A percentile compares a stretch with the other conserved stretches of the same genome.
Conservation (phyloP, 169 alveolate genomes). For the Babesia bovis region DNA sequence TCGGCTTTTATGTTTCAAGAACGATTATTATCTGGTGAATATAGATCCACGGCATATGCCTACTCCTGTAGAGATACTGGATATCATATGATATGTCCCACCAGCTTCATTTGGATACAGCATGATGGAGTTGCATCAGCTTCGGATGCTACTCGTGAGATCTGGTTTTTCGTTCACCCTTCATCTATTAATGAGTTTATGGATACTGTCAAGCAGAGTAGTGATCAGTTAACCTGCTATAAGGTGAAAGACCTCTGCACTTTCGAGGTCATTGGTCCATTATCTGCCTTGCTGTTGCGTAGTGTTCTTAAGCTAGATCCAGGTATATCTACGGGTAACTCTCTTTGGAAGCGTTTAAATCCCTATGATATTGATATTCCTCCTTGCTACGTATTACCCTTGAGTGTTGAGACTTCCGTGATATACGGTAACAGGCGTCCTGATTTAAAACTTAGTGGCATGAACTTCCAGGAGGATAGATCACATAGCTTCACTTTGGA, state of each 20-base stretch:
- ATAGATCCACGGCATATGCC: constrained; percentile 30
- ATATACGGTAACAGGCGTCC: constrained; percentile 41
- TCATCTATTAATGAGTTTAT: constrained; percentile 29
- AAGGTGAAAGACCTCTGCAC: constrained; percentile 32
- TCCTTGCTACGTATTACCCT: constrained; percentile 48
- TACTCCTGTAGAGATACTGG: constrained; percentile 11
- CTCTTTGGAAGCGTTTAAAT: constrained; percentile 33
- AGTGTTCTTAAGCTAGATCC: constrained; percentile 32
- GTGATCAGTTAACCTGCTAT: not conserved
- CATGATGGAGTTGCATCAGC: not conserved
- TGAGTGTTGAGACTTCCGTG: constrained; percentile 21
- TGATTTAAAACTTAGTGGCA: constrained; percentile 7
- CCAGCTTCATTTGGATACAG: constrained; percentile 48
- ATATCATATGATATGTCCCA: constrained; percentile 40
- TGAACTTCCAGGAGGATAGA: constrained; percentile 1
- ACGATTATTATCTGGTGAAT: constrained; percentile 7
- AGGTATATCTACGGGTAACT: constrained; percentile 28
- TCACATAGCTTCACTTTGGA: not conserved
- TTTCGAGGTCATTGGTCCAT: constrained; percentile 60
- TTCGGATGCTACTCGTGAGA: constrained; percentile 14
- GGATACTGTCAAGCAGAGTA: constrained; percentile 1
- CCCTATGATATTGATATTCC: constrained; percentile 34
- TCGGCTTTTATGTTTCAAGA: constrained; percentile 42
- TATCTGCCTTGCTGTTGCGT: constrained; percentile 35
- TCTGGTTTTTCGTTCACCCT: constrained; percentile 66